These are phyloP conservation scores for Lipomyces yamadae DNA, from an alignment of 805 yeast genomes.

Conservation along the genomic window DNA sequence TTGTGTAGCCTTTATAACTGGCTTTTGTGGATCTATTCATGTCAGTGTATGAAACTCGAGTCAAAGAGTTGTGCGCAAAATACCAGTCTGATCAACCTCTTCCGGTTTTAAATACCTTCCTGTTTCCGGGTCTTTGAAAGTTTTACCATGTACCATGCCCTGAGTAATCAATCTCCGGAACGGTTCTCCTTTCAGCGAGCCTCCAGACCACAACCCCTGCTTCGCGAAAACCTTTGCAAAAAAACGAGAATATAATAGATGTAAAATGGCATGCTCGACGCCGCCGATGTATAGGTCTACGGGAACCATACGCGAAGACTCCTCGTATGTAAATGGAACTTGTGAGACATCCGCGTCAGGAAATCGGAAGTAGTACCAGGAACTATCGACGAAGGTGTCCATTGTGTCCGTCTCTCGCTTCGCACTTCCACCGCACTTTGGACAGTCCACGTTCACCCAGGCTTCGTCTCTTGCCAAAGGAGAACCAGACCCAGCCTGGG, in stretches of 20 bases:
- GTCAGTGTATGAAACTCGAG: conserved; percentile 8
- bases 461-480: conserved; percentile 71
- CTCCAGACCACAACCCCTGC: conserved; percentile 71
- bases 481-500: conserved; percentile 56
- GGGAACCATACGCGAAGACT: conserved; percentile 65
- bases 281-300: conserved; percentile 95
- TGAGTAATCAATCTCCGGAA: conserved; percentile 81
- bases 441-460: conserved; percentile 78
- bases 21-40: conserved; percentile 42
- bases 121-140: conserved; percentile 70
- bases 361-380: conserved; percentile 93
- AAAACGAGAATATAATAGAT: conserved; percentile 83
- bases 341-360: conserved; percentile 68
- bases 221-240: conserved; percentile 76
- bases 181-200: conserved; percentile 71
- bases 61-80: conserved; percentile 33
- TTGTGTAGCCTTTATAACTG: conserved; percentile 58
- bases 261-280: conserved; percentile 94
- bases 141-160: conserved; percentile 97
- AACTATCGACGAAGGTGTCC: conserved; percentile 98
- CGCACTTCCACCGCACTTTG: conserved; percentile 71
- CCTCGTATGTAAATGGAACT: conserved; percentile 58
- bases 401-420: conserved; percentile 94
- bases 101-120: conserved; percentile 80
- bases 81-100: conserved; percentile 59